These are phyloP conservation scores for Hibiscus tridactylites DNA, from an alignment of 345 rosid genomes.

Conservation along the genomic window DNA sequence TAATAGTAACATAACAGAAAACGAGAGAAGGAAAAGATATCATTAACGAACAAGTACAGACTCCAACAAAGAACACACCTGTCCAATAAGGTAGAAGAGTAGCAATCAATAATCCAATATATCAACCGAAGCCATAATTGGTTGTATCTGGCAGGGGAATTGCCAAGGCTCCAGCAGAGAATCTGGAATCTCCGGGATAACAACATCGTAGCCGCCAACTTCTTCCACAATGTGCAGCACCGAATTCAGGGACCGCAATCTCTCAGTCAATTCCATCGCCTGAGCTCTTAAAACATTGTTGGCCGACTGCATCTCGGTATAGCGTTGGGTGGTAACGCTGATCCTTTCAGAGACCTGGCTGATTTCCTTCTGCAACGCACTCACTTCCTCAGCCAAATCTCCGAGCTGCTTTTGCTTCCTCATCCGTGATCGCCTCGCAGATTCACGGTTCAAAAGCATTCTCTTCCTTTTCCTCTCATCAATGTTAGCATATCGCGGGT, in stretches of 20 bases:
- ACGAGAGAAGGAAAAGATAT: neutral
- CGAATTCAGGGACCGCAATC: constrained; percentile 49
- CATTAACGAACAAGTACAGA: neutral
- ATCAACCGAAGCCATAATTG: constrained; percentile 45
- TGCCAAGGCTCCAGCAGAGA: constrained; percentile 53
- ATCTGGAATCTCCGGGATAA: constrained; percentile 68
- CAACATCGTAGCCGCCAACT: constrained; percentile 44
- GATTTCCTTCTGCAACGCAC: constrained; percentile 43
- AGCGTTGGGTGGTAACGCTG: constrained; percentile 22
- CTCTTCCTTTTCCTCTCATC: constrained; percentile 88
- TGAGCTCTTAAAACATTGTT: constrained; percentile 67
- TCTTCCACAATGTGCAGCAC: constrained; percentile 54
- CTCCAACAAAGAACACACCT: neutral
- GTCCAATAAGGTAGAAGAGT: neutral
- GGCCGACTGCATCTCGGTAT: constrained; percentile 43
- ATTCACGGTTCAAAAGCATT: constrained; percentile 73
- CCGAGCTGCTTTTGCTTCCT: constrained; percentile 67
- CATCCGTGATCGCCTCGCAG: constrained; percentile 76
- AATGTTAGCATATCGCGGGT: constrained; percentile 31
- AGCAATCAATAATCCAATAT: constrained; percentile 21
- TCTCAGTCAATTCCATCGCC: constrained; percentile 53
- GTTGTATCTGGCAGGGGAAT: constrained; percentile 43
- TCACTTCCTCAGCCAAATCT: constrained; percentile 47
- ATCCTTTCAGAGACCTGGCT: constrained; percentile 26
- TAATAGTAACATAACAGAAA: neutral